Conservation (phyloP, 2,329 filamentous ascomycete genomes). For the Talaromyces atroroseus region DNA sequence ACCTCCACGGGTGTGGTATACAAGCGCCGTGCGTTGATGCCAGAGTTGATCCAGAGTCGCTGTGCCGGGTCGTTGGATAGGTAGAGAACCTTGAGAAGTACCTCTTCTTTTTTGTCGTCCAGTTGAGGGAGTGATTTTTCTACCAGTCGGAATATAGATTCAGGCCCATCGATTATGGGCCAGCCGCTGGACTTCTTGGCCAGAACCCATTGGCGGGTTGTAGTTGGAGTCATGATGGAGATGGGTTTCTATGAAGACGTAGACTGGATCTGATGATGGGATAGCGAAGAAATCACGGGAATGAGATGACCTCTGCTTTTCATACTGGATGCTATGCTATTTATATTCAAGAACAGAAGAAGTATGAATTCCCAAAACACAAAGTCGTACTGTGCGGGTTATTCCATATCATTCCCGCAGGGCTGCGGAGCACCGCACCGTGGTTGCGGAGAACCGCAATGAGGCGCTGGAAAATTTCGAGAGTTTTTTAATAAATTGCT, state of each 20-base stretch:
- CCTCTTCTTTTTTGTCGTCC: neutral
- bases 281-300: neutral
- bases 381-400: no score
- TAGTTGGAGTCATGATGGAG: neutral
- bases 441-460: no score
- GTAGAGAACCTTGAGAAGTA: neutral
- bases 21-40: neutral
- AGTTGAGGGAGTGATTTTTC: neutral
- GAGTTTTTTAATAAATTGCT: neutral
- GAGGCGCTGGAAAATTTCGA: neutral
- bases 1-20: neutral
- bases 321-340: neutral
- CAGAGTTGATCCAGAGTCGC: neutral
- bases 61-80: constrained; percentile 1
- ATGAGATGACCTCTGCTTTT: neutral
- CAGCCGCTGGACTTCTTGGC: neutral
- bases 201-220: neutral
- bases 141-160: neutral
- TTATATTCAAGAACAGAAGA: neutral
- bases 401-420: neutral
- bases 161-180: neutral
- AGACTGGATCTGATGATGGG: neutral
- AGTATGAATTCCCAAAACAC: no score
- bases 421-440: neutral
- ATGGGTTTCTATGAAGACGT: neutral